A percentile compares a stretch with the other conserved stretches of the same genome.
phyloP scores from a whole-genome alignment of 2,329 filamentous ascomycete species.

The Calonectria pseudoreteaudii region DNA sequence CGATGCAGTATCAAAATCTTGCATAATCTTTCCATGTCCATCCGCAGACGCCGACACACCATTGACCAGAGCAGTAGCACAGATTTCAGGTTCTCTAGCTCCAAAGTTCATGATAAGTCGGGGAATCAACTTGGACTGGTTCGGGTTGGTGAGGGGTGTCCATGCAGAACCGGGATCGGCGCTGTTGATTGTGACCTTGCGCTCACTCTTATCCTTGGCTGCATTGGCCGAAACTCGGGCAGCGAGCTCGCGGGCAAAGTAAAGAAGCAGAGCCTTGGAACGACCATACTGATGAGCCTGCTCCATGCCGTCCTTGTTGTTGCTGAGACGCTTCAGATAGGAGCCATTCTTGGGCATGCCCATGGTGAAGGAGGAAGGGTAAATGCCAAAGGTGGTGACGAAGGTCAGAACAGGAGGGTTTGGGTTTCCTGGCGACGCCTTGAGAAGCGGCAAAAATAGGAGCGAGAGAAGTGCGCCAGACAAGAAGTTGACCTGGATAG shows the following conservation, averaged over 20 bases:
- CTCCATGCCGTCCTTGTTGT: constrained; percentile 50
- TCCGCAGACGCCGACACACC: constrained; percentile 48
- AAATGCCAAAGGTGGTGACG: constrained; percentile 52
- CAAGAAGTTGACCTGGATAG: constrained; percentile 52
- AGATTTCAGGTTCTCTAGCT: constrained; percentile 49
- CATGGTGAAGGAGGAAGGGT: constrained; percentile 53
- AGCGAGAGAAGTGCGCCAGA: constrained; percentile 49
- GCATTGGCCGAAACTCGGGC: constrained; percentile 37
- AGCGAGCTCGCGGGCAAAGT: constrained; percentile 52
- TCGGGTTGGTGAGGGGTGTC: constrained; percentile 52
- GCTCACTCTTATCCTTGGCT: constrained; percentile 31
- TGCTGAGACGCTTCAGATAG: constrained; percentile 51
- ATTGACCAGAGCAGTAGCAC: constrained; percentile 53
- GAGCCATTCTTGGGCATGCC: constrained; percentile 45
- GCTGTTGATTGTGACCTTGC: constrained; percentile 51
- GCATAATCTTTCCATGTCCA: constrained; percentile 51
- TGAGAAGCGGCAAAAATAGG: constrained; percentile 48
- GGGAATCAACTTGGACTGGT: constrained; percentile 50
- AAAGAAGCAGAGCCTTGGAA: constrained; percentile 52
- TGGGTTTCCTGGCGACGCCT: constrained; percentile 46
- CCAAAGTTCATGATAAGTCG: constrained; percentile 53
- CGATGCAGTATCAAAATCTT: constrained; percentile 50
- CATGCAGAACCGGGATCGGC: constrained; percentile 53
- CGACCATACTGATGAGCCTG: constrained; percentile 54
- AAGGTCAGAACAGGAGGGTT: constrained; percentile 52